A percentile compares a stretch with the other conserved stretches of the same genome.
Evolutionary conservation across 2,329 filamentous ascomycete genomes (phyloP).

Genomic region (Paraphaeosphaeria sporulosa): DNA sequence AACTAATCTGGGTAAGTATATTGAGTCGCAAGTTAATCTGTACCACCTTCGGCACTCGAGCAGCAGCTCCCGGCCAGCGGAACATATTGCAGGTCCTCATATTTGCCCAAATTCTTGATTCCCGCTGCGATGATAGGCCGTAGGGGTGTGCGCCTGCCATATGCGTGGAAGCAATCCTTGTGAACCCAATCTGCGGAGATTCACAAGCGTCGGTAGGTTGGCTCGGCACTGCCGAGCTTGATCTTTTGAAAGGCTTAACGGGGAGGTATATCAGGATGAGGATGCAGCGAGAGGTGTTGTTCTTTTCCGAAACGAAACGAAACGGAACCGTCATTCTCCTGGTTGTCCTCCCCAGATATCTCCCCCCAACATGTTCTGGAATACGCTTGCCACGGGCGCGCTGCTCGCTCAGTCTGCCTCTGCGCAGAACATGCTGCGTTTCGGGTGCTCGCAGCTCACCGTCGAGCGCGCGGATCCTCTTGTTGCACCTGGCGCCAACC

Average conservation of each 20-base stretch:
- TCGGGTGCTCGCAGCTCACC: slow-evolving; percentile 43
- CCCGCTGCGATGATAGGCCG: slow-evolving; percentile 17
- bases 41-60: slow-evolving; percentile 29
- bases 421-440: slow-evolving; percentile 45
- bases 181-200: slow-evolving; percentile 15
- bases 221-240: slow-evolving; percentile 3
- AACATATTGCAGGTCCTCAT: slow-evolving; percentile 28
- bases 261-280: slow-evolving; percentile 17
- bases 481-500: slow-evolving; percentile 35
- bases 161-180: slow-evolving; percentile 14
- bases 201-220: slow-evolving; percentile 14
- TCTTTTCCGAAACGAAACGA: slow-evolving; percentile 5
- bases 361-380: slow-evolving; percentile 31
- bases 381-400: slow-evolving; percentile 29
- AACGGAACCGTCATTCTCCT: slow-evolving; percentile 4
- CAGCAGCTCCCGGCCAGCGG: slow-evolving; percentile 26
- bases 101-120: slow-evolving; percentile 13
- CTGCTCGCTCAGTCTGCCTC: slow-evolving; percentile 33
- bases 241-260: slow-evolving; percentile 3
- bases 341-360: slow-evolving; percentile 8
- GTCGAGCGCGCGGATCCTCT: slow-evolving; percentile 63
- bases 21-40: slow-evolving; percentile 13
- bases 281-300: slow-evolving; percentile 9
- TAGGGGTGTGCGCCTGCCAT: neutral
- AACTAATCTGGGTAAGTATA: slow-evolving; percentile 6